phyloP scores from a whole-genome alignment of 2,329 filamentous ascomycete species.

The Cercospora citrullina region DNA sequence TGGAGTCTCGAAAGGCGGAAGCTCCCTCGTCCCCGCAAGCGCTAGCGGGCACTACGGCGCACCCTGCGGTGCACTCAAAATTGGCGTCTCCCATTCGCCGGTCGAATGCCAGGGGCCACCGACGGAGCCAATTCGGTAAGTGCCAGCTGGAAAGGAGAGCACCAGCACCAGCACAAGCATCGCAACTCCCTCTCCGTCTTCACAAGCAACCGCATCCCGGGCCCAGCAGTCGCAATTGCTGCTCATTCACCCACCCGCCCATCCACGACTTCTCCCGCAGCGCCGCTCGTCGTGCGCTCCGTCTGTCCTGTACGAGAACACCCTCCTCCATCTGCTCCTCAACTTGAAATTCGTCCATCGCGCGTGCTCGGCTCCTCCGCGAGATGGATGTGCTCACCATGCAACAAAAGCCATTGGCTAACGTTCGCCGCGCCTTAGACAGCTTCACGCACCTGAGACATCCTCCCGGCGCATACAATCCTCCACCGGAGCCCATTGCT shows the following conservation, averaged over 20 bases:
- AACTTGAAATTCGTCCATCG: background rate
- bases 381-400: conserved; percentile 5
- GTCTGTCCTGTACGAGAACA: background rate
- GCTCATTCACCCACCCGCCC: background rate
- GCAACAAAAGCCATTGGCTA: conserved; percentile 14
- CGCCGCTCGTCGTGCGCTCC: conserved; percentile 1
- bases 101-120: conserved; percentile 4
- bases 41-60: conserved; percentile 8
- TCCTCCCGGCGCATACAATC: conserved; percentile 16
- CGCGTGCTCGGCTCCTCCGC: conserved; percentile 10
- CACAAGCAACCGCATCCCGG: background rate
- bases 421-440: conserved; percentile 13
- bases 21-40: conserved; percentile 19
- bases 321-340: background rate
- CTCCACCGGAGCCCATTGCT: conserved; percentile 7
- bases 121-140: conserved; percentile 24
- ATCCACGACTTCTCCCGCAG: conserved; percentile 3
- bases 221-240: conserved; percentile 14
- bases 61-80: conserved; percentile 3
- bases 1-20: conserved; percentile 14
- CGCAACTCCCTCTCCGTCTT: background rate
- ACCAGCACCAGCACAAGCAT: conserved; percentile 1
- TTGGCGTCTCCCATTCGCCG: conserved; percentile 15
- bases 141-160: conserved; percentile 24
- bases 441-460: conserved; percentile 12